Evolutionary conservation across 108 stramenopile species (phyloP).

Genomic region (Fragilaria crotonensis): DNA sequence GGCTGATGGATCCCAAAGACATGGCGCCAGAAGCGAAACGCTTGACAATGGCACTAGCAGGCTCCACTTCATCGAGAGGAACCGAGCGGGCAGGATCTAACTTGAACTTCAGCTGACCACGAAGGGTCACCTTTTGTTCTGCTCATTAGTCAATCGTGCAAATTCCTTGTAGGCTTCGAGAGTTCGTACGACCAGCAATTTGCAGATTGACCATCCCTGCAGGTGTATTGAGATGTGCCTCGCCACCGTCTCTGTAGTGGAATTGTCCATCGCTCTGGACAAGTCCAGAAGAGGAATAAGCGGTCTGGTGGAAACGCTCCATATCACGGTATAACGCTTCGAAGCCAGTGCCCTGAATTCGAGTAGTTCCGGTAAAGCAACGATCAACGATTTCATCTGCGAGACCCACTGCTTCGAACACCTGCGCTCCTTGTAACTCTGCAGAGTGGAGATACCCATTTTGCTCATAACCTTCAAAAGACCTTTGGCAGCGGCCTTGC

Average conservation of each 20-base stretch:
- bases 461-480: slow-evolving; percentile 96
- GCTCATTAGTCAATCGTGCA: slow-evolving; percentile 76
- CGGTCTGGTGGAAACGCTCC: slow-evolving; percentile 79
- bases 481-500: slow-evolving; percentile 93
- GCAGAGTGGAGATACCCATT: slow-evolving; percentile 94
- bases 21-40: slow-evolving; percentile 94
- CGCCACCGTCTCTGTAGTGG: slow-evolving; percentile 94
- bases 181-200: slow-evolving; percentile 87
- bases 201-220: slow-evolving; percentile 89
- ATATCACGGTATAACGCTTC: slow-evolving; percentile 94
- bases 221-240: slow-evolving; percentile 96
- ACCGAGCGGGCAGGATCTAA: slow-evolving; percentile 78
- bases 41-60: slow-evolving; percentile 84
- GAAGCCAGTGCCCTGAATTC: slow-evolving; percentile 94
- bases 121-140: slow-evolving; percentile 87
- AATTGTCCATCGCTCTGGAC: slow-evolving; percentile 94
- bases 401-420: slow-evolving; percentile 95
- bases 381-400: slow-evolving; percentile 92
- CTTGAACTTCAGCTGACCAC: slow-evolving; percentile 90
- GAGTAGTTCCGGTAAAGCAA: slow-evolving; percentile 95
- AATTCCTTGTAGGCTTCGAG: slow-evolving; percentile 94
- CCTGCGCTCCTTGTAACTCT: slow-evolving; percentile 95
- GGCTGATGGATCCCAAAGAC: slow-evolving; percentile 92
- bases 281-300: slow-evolving; percentile 65
- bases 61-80: slow-evolving; percentile 89